Base-by-base conservation (phyloP, 2,329 filamentous ascomycete species). In the Neoscytalidium dimidiatum region DNA sequence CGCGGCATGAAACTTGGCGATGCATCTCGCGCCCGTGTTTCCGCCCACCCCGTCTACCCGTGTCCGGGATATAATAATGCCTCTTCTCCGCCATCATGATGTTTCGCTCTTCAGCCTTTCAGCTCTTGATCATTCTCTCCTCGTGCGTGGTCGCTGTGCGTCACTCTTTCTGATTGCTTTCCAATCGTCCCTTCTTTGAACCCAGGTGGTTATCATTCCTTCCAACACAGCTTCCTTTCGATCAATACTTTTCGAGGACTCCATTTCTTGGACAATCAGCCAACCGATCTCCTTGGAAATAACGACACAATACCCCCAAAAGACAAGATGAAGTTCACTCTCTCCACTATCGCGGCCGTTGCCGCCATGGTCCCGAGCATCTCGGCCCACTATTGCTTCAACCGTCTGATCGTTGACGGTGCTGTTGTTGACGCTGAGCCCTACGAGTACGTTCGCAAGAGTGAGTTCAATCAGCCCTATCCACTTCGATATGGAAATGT, bases 321-420 rank as follows among this genome's bases (percentile, higher is more conserved):
- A 33, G 17, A 48, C 69, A 72, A 48, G 33, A 76, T 76, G 74
- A 74, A 75, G 71, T 64, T 69, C 66, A 49, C 68, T 62, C 64
- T 77, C 56, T 52, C 73, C 51, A 69, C 72, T 23, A 58, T 77
- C 31, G 67, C 72, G 65, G 69, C 72, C 48, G 67, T 70, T 33
- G 60, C 65, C 23, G 57, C 57, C 28, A 21, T 66, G 26, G 46
- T 66, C 28, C 68, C 73, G 23, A 68, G 70, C 62, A 65, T 68
- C 62, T 67, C 72, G 21, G 74, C 73, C 4, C 75, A 77, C 66
- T 77, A 77, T 70, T 77, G 76, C 68, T 75, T 77, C 71, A 76
- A 75, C 67, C 69, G 70, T 3, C 69, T 77, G 11, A 73, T 76
- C 23, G 75, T 77, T 49, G 75, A 77, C 64, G 73, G 71, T 38